A percentile compares a stretch with the other conserved stretches of the same genome.
Conservation (phyloP, 768 basidiomycete species). For the Harrya chromipes region DNA sequence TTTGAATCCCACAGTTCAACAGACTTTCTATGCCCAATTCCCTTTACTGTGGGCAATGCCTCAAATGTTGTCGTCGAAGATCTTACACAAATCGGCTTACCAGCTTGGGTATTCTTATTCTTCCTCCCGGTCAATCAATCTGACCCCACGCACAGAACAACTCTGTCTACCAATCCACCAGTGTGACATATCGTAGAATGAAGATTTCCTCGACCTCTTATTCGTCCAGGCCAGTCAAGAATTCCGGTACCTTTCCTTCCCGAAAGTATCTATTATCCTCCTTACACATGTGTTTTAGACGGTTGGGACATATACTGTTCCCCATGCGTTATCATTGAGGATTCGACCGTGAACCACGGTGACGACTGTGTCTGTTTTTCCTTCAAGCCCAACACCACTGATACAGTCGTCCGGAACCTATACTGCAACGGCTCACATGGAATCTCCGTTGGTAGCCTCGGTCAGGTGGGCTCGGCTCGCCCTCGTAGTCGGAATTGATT, state of each 20-base stretch:
- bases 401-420: conserved; percentile 40
- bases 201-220: conserved; percentile 35
- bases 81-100: conserved; percentile 38
- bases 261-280: neutral
- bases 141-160: conserved; percentile 22
- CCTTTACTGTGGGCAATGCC: conserved; percentile 42
- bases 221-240: conserved; percentile 32
- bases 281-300: conserved; percentile 24
- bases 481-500: neutral
- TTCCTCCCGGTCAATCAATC: neutral
- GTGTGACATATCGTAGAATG: conserved; percentile 41
- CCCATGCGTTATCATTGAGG: conserved; percentile 30
- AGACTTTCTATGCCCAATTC: conserved; percentile 45
- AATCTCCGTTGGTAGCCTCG: conserved; percentile 49
- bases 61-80: conserved; percentile 40
- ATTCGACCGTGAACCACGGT: conserved; percentile 40
- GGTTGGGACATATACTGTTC: conserved; percentile 52
- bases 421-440: conserved; percentile 39
- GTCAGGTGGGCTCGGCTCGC: conserved; percentile 28
- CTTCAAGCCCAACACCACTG: conserved; percentile 33
- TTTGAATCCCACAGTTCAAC: neutral
- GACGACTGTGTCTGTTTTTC: conserved; percentile 42
- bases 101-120: conserved; percentile 36
- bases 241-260: conserved; percentile 28
- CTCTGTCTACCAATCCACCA: conserved; percentile 42